phyloP scores from a whole-genome alignment of 2,329 filamentous ascomycete genomes.

The Claviceps humidiphila region DNA sequence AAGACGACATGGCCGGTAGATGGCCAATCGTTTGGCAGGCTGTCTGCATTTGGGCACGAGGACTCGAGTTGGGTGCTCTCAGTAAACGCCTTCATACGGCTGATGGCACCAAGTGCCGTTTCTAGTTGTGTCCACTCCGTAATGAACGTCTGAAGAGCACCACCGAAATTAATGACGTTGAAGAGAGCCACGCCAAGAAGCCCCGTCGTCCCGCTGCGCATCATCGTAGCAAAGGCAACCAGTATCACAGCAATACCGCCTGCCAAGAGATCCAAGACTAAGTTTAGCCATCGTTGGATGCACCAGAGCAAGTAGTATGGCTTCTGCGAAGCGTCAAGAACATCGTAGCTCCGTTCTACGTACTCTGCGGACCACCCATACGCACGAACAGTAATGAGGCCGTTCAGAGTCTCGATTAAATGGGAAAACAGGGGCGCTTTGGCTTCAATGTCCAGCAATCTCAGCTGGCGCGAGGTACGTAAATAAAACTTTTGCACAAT shows the following conservation, averaged over 20 bases:
- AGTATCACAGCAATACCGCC: conserved; percentile 32
- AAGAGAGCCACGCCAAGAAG: conserved; percentile 16
- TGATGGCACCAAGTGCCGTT: conserved; percentile 15
- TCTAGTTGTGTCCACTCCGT: conserved; percentile 20
- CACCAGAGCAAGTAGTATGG: conserved; percentile 29
- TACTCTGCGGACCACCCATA: conserved; percentile 17
- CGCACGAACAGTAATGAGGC: conserved; percentile 20
- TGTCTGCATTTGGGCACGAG: conserved; percentile 7
- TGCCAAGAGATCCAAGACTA: conserved; percentile 33
- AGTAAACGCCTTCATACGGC: conserved; percentile 15
- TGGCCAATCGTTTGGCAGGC: conserved; percentile 14
- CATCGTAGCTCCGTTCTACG: conserved; percentile 7
- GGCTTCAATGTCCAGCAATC: conserved; percentile 41
- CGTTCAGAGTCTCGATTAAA: conserved; percentile 25
- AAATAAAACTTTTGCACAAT: conserved; percentile 20
- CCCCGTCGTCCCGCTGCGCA: conserved; percentile 16
- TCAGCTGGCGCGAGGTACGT: conserved; percentile 40
- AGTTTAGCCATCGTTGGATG: conserved; percentile 35
- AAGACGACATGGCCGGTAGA: conserved; percentile 13
- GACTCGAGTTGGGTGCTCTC: conserved; percentile 13
- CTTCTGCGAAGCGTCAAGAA: conserved; percentile 22
- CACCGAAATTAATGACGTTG: conserved; percentile 17
- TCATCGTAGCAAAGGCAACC: conserved; percentile 27
- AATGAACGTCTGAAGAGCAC: conserved; percentile 18
- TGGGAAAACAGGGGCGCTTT: conserved; percentile 31